Evolutionary conservation across 192 early-diverging fungal species (phyloP).

Genomic region (Anaeromyces robustus): DNA sequence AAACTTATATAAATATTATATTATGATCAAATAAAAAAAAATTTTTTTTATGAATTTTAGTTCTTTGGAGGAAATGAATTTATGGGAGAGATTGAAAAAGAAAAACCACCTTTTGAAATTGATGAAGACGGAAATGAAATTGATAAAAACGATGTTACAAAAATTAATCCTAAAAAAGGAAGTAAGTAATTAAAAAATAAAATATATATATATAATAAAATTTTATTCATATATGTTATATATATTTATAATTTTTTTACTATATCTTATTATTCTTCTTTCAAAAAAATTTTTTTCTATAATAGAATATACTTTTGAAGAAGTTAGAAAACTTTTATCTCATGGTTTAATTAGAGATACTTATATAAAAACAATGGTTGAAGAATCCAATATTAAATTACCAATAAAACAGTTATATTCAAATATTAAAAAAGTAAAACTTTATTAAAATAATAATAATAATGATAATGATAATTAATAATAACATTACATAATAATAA

Average conservation of each 20-base stretch:
- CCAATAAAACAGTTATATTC: conserved; percentile 12
- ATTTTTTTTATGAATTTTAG: too few relatives aligned
- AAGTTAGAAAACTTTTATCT: conserved; percentile 29
- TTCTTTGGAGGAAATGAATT: not conserved
- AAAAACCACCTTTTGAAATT: not conserved
- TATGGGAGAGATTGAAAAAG: not conserved
- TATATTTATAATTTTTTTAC: not conserved
- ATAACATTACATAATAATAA: too few relatives aligned
- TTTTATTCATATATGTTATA: not conserved
- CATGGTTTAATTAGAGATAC: conserved; percentile 27
- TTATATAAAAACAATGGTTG: conserved; percentile 22
- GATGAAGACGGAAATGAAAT: not conserved
- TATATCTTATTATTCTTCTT: not conserved
- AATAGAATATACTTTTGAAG: conserved; percentile 11
- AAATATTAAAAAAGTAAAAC: conserved; percentile 35
- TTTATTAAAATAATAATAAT: not conserved
- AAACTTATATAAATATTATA: too few relatives aligned
- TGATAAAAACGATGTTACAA: not conserved
- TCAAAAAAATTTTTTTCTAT: not conserved
- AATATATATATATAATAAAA: conserved; percentile 3
- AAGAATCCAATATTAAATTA: conserved; percentile 15
- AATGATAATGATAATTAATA: too few relatives aligned
- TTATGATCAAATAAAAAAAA: too few relatives aligned
- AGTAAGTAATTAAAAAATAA: not conserved
- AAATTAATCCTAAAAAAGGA: not conserved